Percentiles rank a stretch among this genome's conserved stretches.
Evolutionary conservation across 192 early-diverging fungal genomes (phyloP).

Genomic region (Coemansia aciculifera): DNA sequence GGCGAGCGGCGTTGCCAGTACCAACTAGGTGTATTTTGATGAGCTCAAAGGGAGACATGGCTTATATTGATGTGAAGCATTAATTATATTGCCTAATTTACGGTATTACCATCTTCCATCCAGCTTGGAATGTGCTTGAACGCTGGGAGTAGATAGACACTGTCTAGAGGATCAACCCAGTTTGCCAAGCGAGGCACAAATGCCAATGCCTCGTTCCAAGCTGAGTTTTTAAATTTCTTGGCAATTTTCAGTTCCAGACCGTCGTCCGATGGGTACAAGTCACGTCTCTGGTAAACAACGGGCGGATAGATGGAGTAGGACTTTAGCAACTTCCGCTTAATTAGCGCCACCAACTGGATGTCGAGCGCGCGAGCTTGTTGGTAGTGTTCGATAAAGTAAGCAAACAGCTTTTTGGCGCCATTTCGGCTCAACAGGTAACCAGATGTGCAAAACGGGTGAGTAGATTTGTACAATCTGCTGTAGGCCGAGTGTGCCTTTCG

Average conservation of each 20-base stretch:
- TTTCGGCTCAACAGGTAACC: constrained; percentile 45
- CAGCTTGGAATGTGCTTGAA: constrained; percentile 43
- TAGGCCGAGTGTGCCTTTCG: constrained; percentile 1
- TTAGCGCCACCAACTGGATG: constrained; percentile 41
- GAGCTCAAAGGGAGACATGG: constrained; percentile 21
- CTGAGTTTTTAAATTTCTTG: constrained; percentile 28
- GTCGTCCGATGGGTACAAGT: constrained; percentile 51
- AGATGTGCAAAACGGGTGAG: constrained; percentile 52
- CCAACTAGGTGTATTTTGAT: constrained; percentile 37
- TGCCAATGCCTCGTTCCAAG: constrained; percentile 35
- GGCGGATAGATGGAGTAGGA: constrained; percentile 47
- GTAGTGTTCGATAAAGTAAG: constrained; percentile 32
- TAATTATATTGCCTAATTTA: constrained; percentile 8
- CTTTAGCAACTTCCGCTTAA: constrained; percentile 33
- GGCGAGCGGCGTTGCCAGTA: constrained; percentile 15
- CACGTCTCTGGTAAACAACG: constrained; percentile 50
- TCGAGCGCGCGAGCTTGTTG: constrained; percentile 32
- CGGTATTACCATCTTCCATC: constrained; percentile 37
- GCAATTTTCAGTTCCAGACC: constrained; percentile 41
- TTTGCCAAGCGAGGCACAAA: constrained; percentile 30
- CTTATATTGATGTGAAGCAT: background rate
- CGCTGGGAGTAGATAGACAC: constrained; percentile 26
- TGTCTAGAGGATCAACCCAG: constrained; percentile 39
- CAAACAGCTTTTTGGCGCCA: constrained; percentile 50
- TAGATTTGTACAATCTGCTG: constrained; percentile 18